phyloP scores from a whole-genome alignment of 371 early-diverging fungal genomes.

The Cladochytrium tenue region DNA sequence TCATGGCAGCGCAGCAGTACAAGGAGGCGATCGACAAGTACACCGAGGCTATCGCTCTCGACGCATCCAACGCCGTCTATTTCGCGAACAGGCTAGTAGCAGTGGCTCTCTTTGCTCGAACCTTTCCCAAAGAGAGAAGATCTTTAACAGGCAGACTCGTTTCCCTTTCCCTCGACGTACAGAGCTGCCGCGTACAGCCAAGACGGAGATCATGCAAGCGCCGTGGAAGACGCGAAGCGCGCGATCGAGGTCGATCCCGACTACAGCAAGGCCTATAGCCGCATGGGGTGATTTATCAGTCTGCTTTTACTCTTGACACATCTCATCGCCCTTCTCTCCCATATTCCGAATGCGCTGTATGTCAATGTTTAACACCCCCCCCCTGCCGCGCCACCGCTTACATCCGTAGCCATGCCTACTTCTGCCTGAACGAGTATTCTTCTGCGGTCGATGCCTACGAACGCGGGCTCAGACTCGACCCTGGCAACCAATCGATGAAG shows the following conservation, averaged over 20 bases:
- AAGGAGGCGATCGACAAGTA: constrained; percentile 84
- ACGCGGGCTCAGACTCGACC: constrained; percentile 88
- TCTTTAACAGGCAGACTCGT: background rate
- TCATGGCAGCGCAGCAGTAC: constrained; percentile 78
- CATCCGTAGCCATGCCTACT: constrained; percentile 76
- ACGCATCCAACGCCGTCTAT: constrained; percentile 84
- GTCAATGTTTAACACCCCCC: background rate
- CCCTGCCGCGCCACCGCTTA: background rate
- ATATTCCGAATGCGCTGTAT: background rate
- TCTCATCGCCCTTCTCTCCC: background rate
- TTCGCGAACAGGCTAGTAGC: constrained; percentile 83
- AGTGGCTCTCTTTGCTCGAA: background rate
- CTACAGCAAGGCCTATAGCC: constrained; percentile 91
- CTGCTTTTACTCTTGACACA: background rate
- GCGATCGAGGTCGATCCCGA: constrained; percentile 83
- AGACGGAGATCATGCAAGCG: constrained; percentile 77
- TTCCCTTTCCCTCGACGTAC: constrained; percentile 7
- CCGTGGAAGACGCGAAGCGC: constrained; percentile 82
- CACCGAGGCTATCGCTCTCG: constrained; percentile 85
- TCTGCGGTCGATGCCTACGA: constrained; percentile 90
- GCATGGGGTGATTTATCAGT: constrained; percentile 71
- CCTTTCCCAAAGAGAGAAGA: background rate
- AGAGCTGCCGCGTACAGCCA: constrained; percentile 95
- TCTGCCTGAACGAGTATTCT: constrained; percentile 75
- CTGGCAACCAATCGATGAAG: constrained; percentile 69